Evolutionary conservation across 345 rosid genomes (phyloP), one percentile per base, ranked within the genome.

Genomic region (Pelargonium nanum): DNA sequence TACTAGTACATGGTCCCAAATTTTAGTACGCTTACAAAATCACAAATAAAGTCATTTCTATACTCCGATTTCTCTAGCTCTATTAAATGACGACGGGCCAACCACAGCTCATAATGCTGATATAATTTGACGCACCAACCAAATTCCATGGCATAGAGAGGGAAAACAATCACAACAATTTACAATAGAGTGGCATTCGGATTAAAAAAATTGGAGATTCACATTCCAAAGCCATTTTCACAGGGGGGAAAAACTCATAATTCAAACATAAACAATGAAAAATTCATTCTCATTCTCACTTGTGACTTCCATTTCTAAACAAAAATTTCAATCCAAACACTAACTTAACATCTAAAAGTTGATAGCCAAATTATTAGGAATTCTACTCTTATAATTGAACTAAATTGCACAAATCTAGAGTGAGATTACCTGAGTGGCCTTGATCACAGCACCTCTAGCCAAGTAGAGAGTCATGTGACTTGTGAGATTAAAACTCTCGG

Each of bases 401-500:
- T 2, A 40, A 20, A 52, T 20, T 12, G 8, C 28, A 48, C 4
- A 40, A 21, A 16, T 34, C 24, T 7, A 22, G 26, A 22, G 10
- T 19, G 17, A 20, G 26, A 19, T 16, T 63, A 78, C 86, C 80
- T 74, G 73, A 0, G 75, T 73, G 59, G 76, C 86, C 61, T 79
- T 74, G 64, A 81, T 74, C 57, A 75, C 57, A 63, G 86, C 81
- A 22, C 73, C 80, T 56, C 69, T 68, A 19, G 78, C 80, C 53
- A 81, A 71, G 66, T 74, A 79, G 60, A 79, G 83, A 23, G 83
- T 81, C 65, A 81, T 72, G 59, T 70, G 78, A 24, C 86, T 77
- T 13, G 86, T 78, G 57, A 81, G 78, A 51, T 70, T 70, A 34
- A 79, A 77, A 68, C 83, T 79, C 24, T 77, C 76, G 10, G 83